These are phyloP conservation scores for Aureoboletus auriporus DNA, from an alignment of 768 basidiomycete genomes.

Conservation along the genomic window DNA sequence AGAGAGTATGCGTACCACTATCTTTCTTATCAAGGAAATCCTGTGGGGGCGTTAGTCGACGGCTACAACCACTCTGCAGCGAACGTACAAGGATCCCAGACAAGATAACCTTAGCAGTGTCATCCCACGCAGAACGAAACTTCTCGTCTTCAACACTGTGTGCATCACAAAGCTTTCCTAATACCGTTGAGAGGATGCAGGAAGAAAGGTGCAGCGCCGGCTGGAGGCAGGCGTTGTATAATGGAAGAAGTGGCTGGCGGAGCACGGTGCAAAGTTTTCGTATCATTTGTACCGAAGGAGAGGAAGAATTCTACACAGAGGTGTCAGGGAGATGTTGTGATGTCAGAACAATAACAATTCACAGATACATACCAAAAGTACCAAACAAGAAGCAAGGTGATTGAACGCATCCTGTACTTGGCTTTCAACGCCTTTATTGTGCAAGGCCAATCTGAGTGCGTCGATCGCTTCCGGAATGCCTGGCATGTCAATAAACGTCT, in stretches of 20 bases:
- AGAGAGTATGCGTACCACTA: slow-evolving; percentile 11
- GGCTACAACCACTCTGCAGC: not conserved
- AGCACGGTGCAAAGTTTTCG: slow-evolving; percentile 38
- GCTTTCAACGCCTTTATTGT: slow-evolving; percentile 26
- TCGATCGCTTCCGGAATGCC: slow-evolving; percentile 29
- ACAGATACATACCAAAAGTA: slow-evolving; percentile 39
- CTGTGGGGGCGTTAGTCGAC: slow-evolving; percentile 16
- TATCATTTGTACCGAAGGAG: slow-evolving; percentile 35
- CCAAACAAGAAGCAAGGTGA: slow-evolving; percentile 39
- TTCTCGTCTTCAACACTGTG: slow-evolving; percentile 16
- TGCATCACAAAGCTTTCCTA: slow-evolving; percentile 35
- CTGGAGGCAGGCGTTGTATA: slow-evolving; percentile 39
- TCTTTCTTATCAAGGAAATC: slow-evolving; percentile 22
- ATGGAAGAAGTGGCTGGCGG: slow-evolving; percentile 38
- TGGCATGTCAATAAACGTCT: slow-evolving; percentile 10
- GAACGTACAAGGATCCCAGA: slow-evolving; percentile 48
- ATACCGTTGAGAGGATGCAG: slow-evolving; percentile 37
- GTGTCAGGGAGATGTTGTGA: not conserved
- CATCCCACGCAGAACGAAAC: slow-evolving; percentile 40
- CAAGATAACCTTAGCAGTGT: slow-evolving; percentile 41
- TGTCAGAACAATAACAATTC: not conserved
- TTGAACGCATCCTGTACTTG: slow-evolving; percentile 33
- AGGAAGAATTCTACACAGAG: slow-evolving; percentile 34
- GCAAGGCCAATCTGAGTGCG: slow-evolving; percentile 28
- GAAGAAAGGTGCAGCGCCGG: slow-evolving; percentile 40